Percentiles rank a stretch among this genome's conserved stretches.
Conservation (phyloP, 2,329 filamentous ascomycete species). For the Pyrenophora tritici-repentis region DNA sequence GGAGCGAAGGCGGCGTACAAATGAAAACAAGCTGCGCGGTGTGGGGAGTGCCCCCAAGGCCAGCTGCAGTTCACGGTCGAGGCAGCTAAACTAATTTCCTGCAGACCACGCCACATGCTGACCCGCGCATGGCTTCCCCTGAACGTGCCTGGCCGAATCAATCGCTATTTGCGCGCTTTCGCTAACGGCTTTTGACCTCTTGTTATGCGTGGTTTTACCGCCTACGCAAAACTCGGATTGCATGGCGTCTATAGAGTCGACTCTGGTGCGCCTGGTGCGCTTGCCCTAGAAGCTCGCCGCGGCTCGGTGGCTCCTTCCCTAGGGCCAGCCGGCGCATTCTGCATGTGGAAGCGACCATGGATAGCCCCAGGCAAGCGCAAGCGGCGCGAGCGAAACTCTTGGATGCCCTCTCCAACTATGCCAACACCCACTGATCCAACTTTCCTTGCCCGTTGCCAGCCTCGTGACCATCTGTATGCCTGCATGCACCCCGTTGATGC, state of each 20-base stretch:
- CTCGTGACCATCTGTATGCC: conserved; percentile 1
- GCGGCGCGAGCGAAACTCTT: background rate
- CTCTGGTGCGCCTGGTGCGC: background rate
- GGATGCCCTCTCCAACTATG: too few species aligned
- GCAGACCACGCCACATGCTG: conserved; percentile 10
- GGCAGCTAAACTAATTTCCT: conserved; percentile 11
- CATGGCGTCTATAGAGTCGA: background rate
- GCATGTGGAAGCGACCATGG: background rate
- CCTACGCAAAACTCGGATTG: conserved; percentile 1
- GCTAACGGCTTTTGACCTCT: conserved; percentile 3
- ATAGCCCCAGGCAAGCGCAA: conserved; percentile 1
- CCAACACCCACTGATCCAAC: background rate
- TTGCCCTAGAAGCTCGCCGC: background rate
- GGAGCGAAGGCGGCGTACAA: conserved; percentile 15
- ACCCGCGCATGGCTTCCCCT: conserved; percentile 14
- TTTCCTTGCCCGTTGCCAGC: background rate
- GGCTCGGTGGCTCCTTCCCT: background rate
- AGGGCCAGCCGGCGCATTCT: background rate
- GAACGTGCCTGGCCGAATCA: conserved; percentile 6
- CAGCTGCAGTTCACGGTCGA: conserved; percentile 9
- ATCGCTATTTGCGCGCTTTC: background rate
- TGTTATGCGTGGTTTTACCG: background rate
- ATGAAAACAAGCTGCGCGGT: conserved; percentile 12
- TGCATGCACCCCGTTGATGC: conserved; percentile 21
- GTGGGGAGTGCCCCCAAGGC: conserved; percentile 3